Evolutionary conservation across 2,329 filamentous ascomycete species (phyloP).

Genomic region (Aureobasidium sp.): DNA sequence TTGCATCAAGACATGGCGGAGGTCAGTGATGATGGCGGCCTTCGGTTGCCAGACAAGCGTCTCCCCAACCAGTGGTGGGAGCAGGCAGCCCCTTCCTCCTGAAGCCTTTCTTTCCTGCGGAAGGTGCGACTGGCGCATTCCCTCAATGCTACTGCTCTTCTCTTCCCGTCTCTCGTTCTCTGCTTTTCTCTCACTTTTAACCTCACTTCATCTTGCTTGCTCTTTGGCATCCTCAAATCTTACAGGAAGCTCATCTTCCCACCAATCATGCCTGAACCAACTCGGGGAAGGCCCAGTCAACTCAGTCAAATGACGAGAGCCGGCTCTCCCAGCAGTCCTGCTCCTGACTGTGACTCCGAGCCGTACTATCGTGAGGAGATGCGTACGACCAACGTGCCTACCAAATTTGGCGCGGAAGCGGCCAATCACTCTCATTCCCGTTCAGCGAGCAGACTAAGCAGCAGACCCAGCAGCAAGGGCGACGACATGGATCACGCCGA

Average conservation of each 20-base stretch:
- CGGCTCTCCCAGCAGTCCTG: neutral
- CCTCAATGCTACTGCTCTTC: neutral
- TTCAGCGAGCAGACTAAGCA: neutral
- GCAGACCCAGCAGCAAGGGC: conserved; percentile 5
- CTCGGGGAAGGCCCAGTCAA: neutral
- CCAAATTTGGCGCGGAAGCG: neutral
- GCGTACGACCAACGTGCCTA: conserved; percentile 1
- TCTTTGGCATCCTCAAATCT: neutral
- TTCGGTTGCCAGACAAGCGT: too few species aligned
- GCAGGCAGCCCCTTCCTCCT: neutral
- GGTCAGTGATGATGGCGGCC: too few species aligned
- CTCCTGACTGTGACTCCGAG: neutral
- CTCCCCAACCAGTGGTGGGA: neutral
- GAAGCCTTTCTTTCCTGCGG: neutral
- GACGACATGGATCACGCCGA: neutral
- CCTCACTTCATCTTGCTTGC: neutral
- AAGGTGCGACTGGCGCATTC: neutral
- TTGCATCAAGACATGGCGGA: too few species aligned
- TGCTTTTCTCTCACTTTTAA: neutral
- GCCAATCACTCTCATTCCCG: neutral
- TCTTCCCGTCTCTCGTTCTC: neutral
- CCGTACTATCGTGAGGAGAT: neutral
- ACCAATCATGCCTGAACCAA: neutral
- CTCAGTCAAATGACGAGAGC: neutral
- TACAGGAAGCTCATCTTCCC: neutral